A percentile compares a stretch with the other conserved stretches of the same genome.
Conservation (phyloP, 2,329 filamentous ascomycete genomes). For the Trichoderma sp. region DNA sequence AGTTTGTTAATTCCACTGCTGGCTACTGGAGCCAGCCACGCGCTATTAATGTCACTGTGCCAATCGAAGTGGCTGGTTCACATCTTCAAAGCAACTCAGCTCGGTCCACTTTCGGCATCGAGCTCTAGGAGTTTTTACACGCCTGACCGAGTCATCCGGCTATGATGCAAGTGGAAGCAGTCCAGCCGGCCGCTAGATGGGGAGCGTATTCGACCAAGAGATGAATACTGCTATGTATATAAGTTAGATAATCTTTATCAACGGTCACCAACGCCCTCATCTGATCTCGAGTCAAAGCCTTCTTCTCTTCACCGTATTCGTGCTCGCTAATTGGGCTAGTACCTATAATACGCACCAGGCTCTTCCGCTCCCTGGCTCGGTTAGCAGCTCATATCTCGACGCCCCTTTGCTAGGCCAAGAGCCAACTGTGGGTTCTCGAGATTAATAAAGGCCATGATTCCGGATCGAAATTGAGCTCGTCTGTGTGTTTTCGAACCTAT, state of each 20-base stretch:
- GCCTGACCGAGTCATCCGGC: constrained; percentile 14
- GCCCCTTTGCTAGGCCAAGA: constrained; percentile 8
- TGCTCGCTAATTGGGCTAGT: constrained; percentile 12
- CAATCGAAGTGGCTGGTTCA: background rate
- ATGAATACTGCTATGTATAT: too few relatives aligned
- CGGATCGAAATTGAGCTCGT: background rate
- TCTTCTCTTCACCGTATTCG: constrained; percentile 12
- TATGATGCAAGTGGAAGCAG: background rate
- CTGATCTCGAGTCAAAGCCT: background rate
- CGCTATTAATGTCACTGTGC: background rate
- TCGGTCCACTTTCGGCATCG: background rate
- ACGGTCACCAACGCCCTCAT: background rate
- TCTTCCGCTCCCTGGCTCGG: constrained; percentile 9
- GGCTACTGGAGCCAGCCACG: background rate
- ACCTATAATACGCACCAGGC: background rate
- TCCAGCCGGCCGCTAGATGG: background rate
- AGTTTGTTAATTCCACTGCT: too few relatives aligned
- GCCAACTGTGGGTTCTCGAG: background rate
- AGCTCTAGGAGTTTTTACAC: background rate
- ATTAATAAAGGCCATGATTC: background rate
- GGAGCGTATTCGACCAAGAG: background rate
- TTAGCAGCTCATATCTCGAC: constrained; percentile 1
- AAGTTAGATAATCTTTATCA: background rate
- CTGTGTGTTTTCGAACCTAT: background rate
- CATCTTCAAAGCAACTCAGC: background rate